These are phyloP conservation scores for Plasmodium blacklocki DNA, from an alignment of 169 alveolate genomes.

Conservation along the genomic window DNA sequence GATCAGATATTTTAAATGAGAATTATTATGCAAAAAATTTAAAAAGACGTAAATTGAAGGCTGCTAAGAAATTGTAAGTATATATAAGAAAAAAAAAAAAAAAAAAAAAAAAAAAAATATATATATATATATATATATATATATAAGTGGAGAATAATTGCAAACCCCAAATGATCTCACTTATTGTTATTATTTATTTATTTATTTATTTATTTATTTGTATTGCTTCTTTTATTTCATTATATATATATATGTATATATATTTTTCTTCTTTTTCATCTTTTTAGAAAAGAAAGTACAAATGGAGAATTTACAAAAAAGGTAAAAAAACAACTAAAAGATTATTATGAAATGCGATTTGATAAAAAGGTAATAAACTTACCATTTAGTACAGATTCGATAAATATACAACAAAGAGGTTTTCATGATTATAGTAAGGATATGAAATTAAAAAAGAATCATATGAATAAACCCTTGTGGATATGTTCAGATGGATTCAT, in stretches of 20 bases:
- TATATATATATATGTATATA: not conserved
- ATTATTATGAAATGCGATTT: slow-evolving; percentile 65
- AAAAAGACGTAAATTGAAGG: slow-evolving; percentile 60
- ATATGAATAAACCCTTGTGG: slow-evolving; percentile 91
- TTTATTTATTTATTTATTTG: not conserved
- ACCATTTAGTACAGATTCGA: slow-evolving; percentile 88
- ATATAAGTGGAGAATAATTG: not conserved
- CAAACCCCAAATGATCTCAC: not conserved
- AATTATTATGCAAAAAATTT: slow-evolving; percentile 61
- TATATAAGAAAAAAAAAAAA: slow-evolving; percentile 2
- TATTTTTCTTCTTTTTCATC: not conserved
- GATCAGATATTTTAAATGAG: slow-evolving; percentile 70
- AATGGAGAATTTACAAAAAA: slow-evolving; percentile 35
- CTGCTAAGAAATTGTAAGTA: slow-evolving; percentile 57
- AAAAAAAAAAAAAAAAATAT: not conserved
- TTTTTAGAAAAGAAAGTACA: slow-evolving; percentile 4
- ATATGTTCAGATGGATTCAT: slow-evolving; percentile 92
- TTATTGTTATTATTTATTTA: not conserved
- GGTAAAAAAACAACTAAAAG: slow-evolving; percentile 45
- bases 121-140: slow-evolving; percentile 10
- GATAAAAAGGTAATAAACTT: slow-evolving; percentile 70
- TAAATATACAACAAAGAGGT: slow-evolving; percentile 84
- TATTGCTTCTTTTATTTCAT: not conserved
- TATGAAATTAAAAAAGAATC: slow-evolving; percentile 86
- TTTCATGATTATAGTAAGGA: slow-evolving; percentile 88